Conservation (phyloP, 305 asterid genomes). For the Fraxinus sp. region DNA sequence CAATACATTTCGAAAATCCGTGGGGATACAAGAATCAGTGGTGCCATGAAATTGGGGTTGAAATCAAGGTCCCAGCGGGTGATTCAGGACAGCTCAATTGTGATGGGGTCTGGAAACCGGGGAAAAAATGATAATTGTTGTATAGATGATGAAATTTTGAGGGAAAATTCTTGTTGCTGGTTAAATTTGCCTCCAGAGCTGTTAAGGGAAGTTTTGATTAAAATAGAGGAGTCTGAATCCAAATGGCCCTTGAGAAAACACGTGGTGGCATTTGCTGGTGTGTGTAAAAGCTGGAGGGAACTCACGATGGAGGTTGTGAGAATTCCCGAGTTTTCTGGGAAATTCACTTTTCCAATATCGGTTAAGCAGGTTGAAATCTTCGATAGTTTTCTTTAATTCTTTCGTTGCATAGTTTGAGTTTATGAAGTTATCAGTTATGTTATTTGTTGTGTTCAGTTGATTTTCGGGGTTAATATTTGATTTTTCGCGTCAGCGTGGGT, state of each 20-base stretch:
- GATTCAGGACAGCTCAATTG: constrained; percentile 66
- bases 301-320: constrained; percentile 66
- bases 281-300: constrained; percentile 86
- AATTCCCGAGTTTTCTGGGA: constrained; percentile 69
- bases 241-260: constrained; percentile 75
- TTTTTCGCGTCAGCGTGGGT: neutral
- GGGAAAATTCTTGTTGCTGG: constrained; percentile 48
- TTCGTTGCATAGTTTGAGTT: neutral
- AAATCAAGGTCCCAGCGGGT: constrained; percentile 72
- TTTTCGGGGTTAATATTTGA: neutral
- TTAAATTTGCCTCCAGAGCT: constrained; percentile 69
- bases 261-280: constrained; percentile 92
- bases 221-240: constrained; percentile 63
- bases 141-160: constrained; percentile 25
- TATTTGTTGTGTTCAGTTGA: constrained; percentile 15
- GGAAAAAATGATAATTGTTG: constrained; percentile 21
- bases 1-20: constrained; percentile 6
- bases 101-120: constrained; percentile 46
- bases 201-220: constrained; percentile 66
- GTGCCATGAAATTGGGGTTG: constrained; percentile 50
- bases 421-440: neutral
- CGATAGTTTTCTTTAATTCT: neutral
- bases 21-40: constrained; percentile 19
- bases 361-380: constrained; percentile 67
- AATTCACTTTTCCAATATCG: constrained; percentile 72